These are phyloP conservation scores for Hymenoscyphus linearis DNA, from an alignment of 2,329 filamentous ascomycete species.

Conservation along the genomic window DNA sequence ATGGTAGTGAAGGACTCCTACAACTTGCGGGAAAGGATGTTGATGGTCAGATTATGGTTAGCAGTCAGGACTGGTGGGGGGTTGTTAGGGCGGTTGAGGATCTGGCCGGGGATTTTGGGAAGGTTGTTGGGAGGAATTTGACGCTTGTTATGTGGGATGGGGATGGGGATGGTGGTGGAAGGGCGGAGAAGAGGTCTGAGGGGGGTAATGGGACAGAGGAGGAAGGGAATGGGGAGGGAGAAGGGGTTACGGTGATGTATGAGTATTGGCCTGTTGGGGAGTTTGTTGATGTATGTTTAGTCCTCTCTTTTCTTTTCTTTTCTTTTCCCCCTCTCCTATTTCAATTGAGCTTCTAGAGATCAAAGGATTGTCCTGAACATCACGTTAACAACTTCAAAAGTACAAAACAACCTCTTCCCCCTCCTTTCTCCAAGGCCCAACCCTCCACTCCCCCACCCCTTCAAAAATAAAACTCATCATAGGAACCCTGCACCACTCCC, in stretches of 20 bases:
- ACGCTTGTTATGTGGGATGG: constrained; percentile 35
- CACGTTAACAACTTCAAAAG: too few species aligned
- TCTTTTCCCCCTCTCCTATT: neutral
- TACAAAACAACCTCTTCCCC: constrained; percentile 39
- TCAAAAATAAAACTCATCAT: constrained; percentile 54
- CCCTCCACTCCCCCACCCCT: constrained; percentile 28
- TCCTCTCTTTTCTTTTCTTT: neutral
- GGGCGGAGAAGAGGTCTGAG: neutral
- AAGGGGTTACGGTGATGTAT: constrained; percentile 24
- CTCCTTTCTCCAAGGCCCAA: constrained; percentile 41
- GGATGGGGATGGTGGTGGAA: neutral
- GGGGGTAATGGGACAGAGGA: neutral
- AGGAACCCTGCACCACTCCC: constrained; percentile 62
- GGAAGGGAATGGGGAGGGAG: neutral
- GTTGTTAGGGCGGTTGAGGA: constrained; percentile 64
- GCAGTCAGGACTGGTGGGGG: constrained; percentile 58
- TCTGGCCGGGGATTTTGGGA: constrained; percentile 62
- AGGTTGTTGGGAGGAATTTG: constrained; percentile 62
- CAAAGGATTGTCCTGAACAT: too few species aligned
- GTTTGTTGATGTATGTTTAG: constrained; percentile 24
- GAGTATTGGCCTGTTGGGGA: constrained; percentile 24
- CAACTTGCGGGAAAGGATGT: constrained; percentile 30
- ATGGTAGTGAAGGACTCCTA: constrained; percentile 29
- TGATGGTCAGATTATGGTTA: constrained; percentile 49
- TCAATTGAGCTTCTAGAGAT: neutral